These are phyloP conservation scores for Apiotrichum gracile DNA, from an alignment of 1,284 basidiomycete genomes.

Conservation along the genomic window DNA sequence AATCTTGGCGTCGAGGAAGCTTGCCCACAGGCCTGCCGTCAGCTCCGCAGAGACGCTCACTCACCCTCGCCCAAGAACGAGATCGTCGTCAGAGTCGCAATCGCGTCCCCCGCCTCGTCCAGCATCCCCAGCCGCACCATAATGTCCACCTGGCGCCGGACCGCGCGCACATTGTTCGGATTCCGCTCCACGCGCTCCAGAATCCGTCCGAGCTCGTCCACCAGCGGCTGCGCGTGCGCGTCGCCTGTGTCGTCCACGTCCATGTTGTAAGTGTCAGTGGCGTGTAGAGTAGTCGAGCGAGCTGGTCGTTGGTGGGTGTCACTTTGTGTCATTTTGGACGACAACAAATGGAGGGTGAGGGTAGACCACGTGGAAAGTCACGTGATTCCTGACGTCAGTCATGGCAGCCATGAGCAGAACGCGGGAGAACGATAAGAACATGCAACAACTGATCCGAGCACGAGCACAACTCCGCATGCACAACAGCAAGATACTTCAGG, in stretches of 20 bases:
- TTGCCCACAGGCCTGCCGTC: constrained; percentile 28
- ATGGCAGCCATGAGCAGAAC: too few relatives aligned
- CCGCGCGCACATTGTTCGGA: constrained; percentile 28
- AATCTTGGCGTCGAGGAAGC: constrained; percentile 26
- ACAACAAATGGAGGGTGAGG: neutral
- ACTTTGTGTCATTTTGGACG: neutral
- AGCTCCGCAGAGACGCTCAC: constrained; percentile 9
- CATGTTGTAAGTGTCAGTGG: constrained; percentile 4
- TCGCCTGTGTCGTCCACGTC: too few relatives aligned
- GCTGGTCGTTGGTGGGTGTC: neutral
- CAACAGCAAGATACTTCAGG: too few relatives aligned
- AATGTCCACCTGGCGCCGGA: constrained; percentile 29
- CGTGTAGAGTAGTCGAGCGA: neutral
- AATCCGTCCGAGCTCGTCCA: constrained; percentile 25
- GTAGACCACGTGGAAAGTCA: neutral
- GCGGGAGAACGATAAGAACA: too few relatives aligned
- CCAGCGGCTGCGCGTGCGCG: neutral
- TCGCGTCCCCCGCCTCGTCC: constrained; percentile 20
- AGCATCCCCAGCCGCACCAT: constrained; percentile 24
- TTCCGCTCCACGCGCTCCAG: constrained; percentile 22
- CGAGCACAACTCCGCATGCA: too few relatives aligned
- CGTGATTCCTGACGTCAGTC: neutral
- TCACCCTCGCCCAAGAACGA: constrained; percentile 34
- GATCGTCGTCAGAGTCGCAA: constrained; percentile 11
- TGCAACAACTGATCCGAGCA: too few relatives aligned